A percentile compares a stretch with the other conserved stretches of the same genome.
Evolutionary conservation across 2,329 filamentous ascomycete genomes (phyloP).

Genomic region (Chlorencoelia australis): DNA sequence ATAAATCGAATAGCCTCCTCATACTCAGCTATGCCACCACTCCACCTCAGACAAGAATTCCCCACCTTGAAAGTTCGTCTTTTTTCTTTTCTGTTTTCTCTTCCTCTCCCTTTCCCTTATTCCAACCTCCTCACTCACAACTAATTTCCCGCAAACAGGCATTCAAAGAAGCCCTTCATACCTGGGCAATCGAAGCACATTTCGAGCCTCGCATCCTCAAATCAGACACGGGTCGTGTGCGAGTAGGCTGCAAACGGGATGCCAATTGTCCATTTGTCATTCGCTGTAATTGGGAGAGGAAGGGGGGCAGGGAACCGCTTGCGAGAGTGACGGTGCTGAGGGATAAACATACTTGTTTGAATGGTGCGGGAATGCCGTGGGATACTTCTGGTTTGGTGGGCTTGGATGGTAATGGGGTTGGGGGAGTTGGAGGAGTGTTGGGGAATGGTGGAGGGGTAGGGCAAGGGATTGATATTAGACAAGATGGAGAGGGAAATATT

Average conservation of each 20-base stretch:
- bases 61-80: constrained; percentile 25
- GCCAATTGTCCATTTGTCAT: constrained; percentile 26
- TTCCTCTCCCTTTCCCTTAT: no score
- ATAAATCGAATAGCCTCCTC: no score
- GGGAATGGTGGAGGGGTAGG: constrained; percentile 1
- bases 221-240: constrained; percentile 25
- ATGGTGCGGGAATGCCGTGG: constrained; percentile 15
- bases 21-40: constrained; percentile 21
- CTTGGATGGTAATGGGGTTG: constrained; percentile 8
- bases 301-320: constrained; percentile 21
- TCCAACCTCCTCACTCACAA: no score
- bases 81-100: no score
- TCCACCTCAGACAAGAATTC: constrained; percentile 26
- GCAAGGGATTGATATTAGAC: constrained; percentile 20
- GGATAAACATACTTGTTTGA: constrained; percentile 25
- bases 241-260: constrained; percentile 27
- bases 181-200: constrained; percentile 28
- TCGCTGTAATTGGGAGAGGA: constrained; percentile 27
- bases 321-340: constrained; percentile 24
- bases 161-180: constrained; percentile 27
- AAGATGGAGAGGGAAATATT: constrained; percentile 24
- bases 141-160: no score
- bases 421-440: constrained; percentile 3
- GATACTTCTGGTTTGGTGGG: constrained; percentile 1
- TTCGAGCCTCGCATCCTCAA: constrained; percentile 28